phyloP scores from a whole-genome alignment of 140 eudicot genomes.

The Anethum foeniculum region DNA sequence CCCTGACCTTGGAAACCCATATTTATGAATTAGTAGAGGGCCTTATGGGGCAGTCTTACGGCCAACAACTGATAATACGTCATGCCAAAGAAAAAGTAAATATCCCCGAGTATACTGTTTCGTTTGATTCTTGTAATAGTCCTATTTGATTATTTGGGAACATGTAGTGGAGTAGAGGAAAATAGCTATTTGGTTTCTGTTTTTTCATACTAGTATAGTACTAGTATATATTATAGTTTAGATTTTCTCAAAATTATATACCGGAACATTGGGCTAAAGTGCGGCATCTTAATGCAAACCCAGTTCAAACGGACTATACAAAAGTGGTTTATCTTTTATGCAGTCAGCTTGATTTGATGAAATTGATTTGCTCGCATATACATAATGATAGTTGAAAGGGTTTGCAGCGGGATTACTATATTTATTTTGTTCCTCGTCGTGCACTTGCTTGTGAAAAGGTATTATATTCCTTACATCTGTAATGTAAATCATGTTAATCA shows the following conservation, averaged over 20 bases:
- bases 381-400: constrained; percentile 76
- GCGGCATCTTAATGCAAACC: constrained; percentile 71
- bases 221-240: no score
- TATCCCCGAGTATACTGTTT: no score
- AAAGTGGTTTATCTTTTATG: constrained; percentile 92
- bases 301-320: constrained; percentile 59
- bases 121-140: no score
- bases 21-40: no score
- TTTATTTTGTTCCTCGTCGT: constrained; percentile 96
- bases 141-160: no score
- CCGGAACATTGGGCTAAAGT: constrained; percentile 97
- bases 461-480: constrained; percentile 14
- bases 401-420: constrained; percentile 76
- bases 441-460: constrained; percentile 93
- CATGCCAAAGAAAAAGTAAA: no score
- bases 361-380: constrained; percentile 61
- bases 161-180: no score
- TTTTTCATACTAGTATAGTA: no score
- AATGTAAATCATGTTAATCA: neutral
- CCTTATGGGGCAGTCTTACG: no score
- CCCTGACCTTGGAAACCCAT: no score
- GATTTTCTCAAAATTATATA: neutral
- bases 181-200: no score
- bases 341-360: constrained; percentile 72
- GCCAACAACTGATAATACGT: no score